These are phyloP conservation scores for Hanseniaspora meyeri DNA, from an alignment of 805 yeast species.

Conservation along the genomic window DNA sequence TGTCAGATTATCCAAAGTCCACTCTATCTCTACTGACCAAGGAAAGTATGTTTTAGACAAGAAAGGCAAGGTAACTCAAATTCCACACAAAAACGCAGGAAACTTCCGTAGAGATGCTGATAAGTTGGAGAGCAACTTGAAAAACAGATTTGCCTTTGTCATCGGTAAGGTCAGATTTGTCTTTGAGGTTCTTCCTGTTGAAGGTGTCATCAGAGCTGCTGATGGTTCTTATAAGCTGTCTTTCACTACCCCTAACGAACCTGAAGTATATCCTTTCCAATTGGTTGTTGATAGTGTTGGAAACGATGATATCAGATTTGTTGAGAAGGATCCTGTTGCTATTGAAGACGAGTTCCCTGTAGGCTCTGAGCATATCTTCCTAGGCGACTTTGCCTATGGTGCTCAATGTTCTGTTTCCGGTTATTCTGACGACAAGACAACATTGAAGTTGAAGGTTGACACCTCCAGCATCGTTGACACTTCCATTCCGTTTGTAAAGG, in stretches of 20 bases:
- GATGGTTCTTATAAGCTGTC: slow-evolving; percentile 73
- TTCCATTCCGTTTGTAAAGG: slow-evolving; percentile 57
- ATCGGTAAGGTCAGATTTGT: slow-evolving; percentile 44
- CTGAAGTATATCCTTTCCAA: slow-evolving; percentile 62
- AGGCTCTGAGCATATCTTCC: slow-evolving; percentile 56
- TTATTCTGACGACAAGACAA: slow-evolving; percentile 33
- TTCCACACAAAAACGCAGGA: slow-evolving; percentile 35
- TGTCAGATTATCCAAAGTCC: slow-evolving; percentile 63
- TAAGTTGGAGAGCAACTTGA: slow-evolving; percentile 33
- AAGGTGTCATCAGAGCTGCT: slow-evolving; percentile 58
- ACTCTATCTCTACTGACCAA: slow-evolving; percentile 37
- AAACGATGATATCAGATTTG: slow-evolving; percentile 62
- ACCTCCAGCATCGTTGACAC: slow-evolving; percentile 33
- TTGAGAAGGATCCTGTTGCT: slow-evolving; percentile 62
- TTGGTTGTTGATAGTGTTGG: slow-evolving; percentile 61
- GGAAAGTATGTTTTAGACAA: slow-evolving; percentile 10
- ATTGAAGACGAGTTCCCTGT: slow-evolving; percentile 72
- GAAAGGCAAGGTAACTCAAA: slow-evolving; percentile 1
- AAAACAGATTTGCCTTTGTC: slow-evolving; percentile 48
- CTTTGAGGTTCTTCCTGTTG: slow-evolving; percentile 59
- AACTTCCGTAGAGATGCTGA: slow-evolving; percentile 34
- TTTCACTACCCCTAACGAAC: slow-evolving; percentile 32
- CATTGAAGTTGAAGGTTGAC: slow-evolving; percentile 39
- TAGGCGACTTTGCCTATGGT: slow-evolving; percentile 84
- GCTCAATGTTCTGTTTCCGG: slow-evolving; percentile 59